Percentiles rank a stretch among this genome's conserved stretches.
Evolutionary conservation across 148 eudicot species (phyloP).

Genomic region (Rhododendron simsii): DNA sequence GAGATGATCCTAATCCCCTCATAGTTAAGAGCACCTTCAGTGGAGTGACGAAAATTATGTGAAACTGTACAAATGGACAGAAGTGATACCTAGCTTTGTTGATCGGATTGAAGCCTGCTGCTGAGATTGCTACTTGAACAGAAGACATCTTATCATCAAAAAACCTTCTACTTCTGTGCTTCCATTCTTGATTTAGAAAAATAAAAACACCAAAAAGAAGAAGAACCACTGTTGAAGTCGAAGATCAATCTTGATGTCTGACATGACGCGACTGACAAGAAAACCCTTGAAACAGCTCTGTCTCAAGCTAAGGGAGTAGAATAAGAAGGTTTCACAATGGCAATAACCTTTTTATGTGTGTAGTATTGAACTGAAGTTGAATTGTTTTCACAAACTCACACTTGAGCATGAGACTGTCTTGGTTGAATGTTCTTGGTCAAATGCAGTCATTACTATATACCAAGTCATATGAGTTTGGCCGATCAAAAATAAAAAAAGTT

Average conservation of each 20-base stretch:
- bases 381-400: background rate
- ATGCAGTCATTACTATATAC: background rate
- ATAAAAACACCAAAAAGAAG: too few species aligned
- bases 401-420: background rate
- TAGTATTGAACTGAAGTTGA: background rate
- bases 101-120: background rate
- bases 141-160: too few species aligned
- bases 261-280: background rate
- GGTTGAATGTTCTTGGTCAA: background rate
- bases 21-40: background rate
- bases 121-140: too few species aligned
- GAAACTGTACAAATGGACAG: background rate
- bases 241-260: background rate
- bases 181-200: too few species aligned
- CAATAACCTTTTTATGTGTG: background rate
- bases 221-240: too few species aligned
- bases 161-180: too few species aligned
- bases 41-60: background rate
- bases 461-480: background rate
- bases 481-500: background rate
- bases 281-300: background rate
- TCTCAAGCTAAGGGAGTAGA: background rate
- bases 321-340: background rate
- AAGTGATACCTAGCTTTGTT: background rate
- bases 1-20: background rate